Evolutionary conservation across 1,284 basidiomycete species (phyloP), one percentile per base, ranked within the genome.

Genomic region (Melanopsichium pennsylvanicum): DNA sequence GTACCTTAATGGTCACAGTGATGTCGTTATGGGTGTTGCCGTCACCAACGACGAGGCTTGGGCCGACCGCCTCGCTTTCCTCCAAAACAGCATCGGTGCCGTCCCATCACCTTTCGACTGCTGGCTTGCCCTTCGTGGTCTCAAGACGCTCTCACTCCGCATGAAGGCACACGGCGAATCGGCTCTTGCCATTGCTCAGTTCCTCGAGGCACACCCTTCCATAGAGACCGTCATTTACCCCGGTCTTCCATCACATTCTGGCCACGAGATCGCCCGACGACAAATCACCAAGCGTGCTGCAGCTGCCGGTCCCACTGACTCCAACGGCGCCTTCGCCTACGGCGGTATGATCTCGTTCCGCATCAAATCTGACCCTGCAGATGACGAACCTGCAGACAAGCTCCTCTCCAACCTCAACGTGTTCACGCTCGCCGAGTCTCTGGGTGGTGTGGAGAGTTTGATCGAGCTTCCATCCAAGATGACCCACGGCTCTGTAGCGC

Each of bases 1-100:
- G 82, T 97, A 96, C 83, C 85, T 96, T 78, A 93, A 93, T 78
- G 93, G 94, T 0, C 93, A 96, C 83, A 90, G 90, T 0, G 93
- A 97, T 79, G 75, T 78, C 16, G 72, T 78, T 35, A 75, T 78
- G 67, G 75, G 75, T 25, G 61, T 69, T n/a, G 66, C 72, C 22
- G 72, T 71, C 27, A 73, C 70, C 44, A 73, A 68, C 47, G 61
- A 70, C 58, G 59, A 60, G 27, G 66, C 51, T 2, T 74, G 72
- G 72, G 69, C 61, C 1, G 70, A 76, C 23, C 66, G 68, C 15
- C 51, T 78, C 10, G 66, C 90, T 3, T 97, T 95, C 87, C 84
- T 97, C 4, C 95, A 97, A 80, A 96, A 95, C 79, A 90, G 92
- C 35, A 88, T 89, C 72, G 93, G 93, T 9, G 91, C 91, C 9